Percentiles rank a stretch among this genome's conserved stretches.
Conservation (phyloP, 441 rosid genomes). For the Manihot esculenta region DNA sequence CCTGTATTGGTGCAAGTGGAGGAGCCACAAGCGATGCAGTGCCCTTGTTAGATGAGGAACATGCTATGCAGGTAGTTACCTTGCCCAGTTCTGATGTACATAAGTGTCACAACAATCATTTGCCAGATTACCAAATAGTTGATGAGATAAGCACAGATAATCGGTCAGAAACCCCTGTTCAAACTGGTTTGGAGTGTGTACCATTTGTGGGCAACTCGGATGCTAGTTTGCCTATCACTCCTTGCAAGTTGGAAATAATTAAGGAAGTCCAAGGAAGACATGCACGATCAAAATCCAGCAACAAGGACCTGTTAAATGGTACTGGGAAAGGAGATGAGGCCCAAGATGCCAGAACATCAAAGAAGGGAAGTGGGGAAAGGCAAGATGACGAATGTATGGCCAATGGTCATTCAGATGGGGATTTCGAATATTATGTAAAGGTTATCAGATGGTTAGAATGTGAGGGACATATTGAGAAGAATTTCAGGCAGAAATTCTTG, state of each 20-base stretch:
- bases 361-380: constrained; percentile 48
- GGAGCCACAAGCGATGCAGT: constrained; percentile 30
- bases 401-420: constrained; percentile 48
- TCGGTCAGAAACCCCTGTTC: constrained; percentile 39
- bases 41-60: constrained; percentile 39
- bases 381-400: constrained; percentile 46
- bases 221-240: constrained; percentile 72
- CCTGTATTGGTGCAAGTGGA: constrained; percentile 30
- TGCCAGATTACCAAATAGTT: constrained; percentile 29
- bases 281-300: constrained; percentile 45
- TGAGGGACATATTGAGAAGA: constrained; percentile 83
- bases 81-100: constrained; percentile 32
- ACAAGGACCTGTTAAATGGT: constrained; percentile 50
- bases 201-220: constrained; percentile 42
- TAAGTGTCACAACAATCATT: constrained; percentile 37
- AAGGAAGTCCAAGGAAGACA: constrained; percentile 54
- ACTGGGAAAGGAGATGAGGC: constrained; percentile 46
- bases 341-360: constrained; percentile 57
- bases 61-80: constrained; percentile 24
- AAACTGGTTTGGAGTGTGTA: constrained; percentile 41
- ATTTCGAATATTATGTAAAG: constrained; percentile 77
- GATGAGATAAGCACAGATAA: constrained; percentile 45
- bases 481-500: constrained; percentile 87
- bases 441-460: constrained; percentile 76
- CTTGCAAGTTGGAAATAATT: constrained; percentile 63